phyloP scores from a whole-genome alignment of 179 eudicot genomes.

The Silene coronaria region DNA sequence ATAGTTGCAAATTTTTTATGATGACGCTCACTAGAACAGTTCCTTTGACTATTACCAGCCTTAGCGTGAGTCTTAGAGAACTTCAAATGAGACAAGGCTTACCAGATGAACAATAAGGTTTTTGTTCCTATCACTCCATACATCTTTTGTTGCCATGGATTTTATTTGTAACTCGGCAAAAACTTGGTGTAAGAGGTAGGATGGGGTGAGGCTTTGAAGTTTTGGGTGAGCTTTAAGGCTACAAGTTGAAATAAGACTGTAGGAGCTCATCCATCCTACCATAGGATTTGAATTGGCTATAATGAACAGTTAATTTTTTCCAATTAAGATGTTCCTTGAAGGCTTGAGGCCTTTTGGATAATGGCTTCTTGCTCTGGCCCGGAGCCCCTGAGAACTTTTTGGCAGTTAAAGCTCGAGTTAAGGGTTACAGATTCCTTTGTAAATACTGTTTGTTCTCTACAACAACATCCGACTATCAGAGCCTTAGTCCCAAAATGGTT shows the following conservation, averaged over 20 bases:
- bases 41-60: background rate
- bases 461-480: too few species aligned
- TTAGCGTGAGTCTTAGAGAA: background rate
- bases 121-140: background rate
- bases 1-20: too few species aligned
- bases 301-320: background rate
- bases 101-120: background rate
- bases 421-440: too few species aligned
- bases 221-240: background rate
- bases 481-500: too few species aligned
- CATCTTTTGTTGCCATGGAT: background rate
- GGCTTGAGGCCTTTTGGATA: background rate
- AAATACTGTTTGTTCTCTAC: too few species aligned
- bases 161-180: background rate
- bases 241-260: slow-evolving; percentile 2
- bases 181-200: background rate
- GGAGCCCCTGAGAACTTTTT: too few species aligned
- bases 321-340: background rate
- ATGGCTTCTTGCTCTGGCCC: too few species aligned
- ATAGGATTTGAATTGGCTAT: background rate
- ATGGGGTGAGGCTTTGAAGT: background rate
- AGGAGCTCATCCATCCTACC: background rate
- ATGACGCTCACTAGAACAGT: background rate
- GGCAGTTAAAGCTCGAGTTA: too few species aligned
- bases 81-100: background rate